These are phyloP conservation scores for Metschnikowia cerradonensis DNA, from an alignment of 805 yeast genomes.

Conservation along the genomic window DNA sequence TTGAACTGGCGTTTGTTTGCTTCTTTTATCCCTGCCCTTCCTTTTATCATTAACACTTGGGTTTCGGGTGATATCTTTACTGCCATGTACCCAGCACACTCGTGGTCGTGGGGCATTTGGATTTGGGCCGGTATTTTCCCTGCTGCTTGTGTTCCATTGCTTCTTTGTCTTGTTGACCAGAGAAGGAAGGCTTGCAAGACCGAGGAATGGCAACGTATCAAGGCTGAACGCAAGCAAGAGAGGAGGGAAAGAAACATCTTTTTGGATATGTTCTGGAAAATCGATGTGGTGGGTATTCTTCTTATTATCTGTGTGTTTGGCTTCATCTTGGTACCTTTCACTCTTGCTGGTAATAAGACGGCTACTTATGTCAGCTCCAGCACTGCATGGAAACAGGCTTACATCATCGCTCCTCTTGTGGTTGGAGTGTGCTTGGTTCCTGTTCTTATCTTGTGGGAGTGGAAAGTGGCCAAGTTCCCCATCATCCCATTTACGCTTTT, in stretches of 20 bases:
- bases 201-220: conserved; percentile 45
- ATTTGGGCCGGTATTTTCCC: conserved; percentile 82
- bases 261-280: conserved; percentile 51
- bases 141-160: conserved; percentile 55
- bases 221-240: conserved; percentile 35
- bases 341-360: conserved; percentile 54
- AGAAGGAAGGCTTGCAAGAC: conserved; percentile 47
- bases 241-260: conserved; percentile 11
- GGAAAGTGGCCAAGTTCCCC: conserved; percentile 54
- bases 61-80: conserved; percentile 56
- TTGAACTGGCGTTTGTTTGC: conserved; percentile 68
- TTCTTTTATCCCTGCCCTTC: conserved; percentile 65
- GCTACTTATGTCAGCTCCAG: conserved; percentile 22
- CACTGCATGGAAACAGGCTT: conserved; percentile 51
- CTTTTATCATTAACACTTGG: conserved; percentile 78
- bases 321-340: conserved; percentile 65
- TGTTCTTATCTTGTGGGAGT: conserved; percentile 58
- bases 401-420: conserved; percentile 65
- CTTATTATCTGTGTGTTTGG: conserved; percentile 56
- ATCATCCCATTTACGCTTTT: conserved; percentile 55
- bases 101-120: conserved; percentile 63
- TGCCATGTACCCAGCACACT: conserved; percentile 45
- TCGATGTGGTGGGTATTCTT: conserved; percentile 62
- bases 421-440: conserved; percentile 62
- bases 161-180: conserved; percentile 54